These are phyloP conservation scores for Lophiostoma macrostomum DNA, from an alignment of 495 filamentous ascomycete genomes.

Conservation along the genomic window DNA sequence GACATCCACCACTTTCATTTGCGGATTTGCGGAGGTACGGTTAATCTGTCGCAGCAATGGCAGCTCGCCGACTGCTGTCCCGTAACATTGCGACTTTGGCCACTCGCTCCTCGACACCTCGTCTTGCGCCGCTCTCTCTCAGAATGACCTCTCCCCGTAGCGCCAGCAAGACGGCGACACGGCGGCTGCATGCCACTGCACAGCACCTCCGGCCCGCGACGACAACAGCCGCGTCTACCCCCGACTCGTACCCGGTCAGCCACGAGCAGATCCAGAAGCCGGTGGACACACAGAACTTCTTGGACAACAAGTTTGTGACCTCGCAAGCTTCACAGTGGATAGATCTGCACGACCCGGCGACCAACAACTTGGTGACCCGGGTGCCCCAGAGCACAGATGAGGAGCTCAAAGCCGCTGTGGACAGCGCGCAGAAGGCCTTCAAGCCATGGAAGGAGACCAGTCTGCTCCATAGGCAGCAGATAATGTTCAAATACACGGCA, in stretches of 20 bases:
- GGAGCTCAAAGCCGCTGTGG: conserved; percentile 84
- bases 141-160: conserved; percentile 35
- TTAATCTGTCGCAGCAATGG: conserved; percentile 23
- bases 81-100: conserved; percentile 27
- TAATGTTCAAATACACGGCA: conserved; percentile 93
- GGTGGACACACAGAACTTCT: conserved; percentile 81
- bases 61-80: conserved; percentile 27
- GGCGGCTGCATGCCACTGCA: conserved; percentile 42
- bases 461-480: conserved; percentile 82
- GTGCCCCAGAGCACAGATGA: conserved; percentile 91
- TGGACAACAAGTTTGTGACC: conserved; percentile 83
- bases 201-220: conserved; percentile 46
- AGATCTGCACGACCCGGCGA: conserved; percentile 91
- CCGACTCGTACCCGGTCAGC: conserved; percentile 71
- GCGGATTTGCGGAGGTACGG: too few species aligned
- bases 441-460: conserved; percentile 80
- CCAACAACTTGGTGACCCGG: conserved; percentile 96
- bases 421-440: conserved; percentile 86
- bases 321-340: conserved; percentile 80
- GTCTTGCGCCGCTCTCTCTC: conserved; percentile 28
- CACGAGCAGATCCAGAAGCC: conserved; percentile 75
- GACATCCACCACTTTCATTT: too few species aligned
- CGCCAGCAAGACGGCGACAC: conserved; percentile 34
- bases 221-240: conserved; percentile 56
- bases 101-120: conserved; percentile 29